Conservation (phyloP, 2,329 filamentous ascomycete genomes). For the Chaetomium olivaceum region DNA sequence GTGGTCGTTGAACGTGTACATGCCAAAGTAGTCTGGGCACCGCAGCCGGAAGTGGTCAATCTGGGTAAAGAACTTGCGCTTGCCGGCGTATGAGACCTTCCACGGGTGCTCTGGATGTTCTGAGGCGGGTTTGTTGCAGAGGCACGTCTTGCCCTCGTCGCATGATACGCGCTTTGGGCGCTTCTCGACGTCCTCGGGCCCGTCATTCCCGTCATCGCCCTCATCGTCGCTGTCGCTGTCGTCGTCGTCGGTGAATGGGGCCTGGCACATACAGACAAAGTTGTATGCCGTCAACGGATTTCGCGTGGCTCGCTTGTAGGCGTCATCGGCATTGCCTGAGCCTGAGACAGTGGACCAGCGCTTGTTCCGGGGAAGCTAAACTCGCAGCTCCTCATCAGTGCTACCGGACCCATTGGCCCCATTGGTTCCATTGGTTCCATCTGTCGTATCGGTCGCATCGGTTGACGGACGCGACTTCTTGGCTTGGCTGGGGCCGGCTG, state of each 20-base stretch:
- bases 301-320: slow-evolving; percentile 12
- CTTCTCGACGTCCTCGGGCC: not conserved
- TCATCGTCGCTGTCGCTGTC: not conserved
- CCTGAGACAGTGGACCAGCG: slow-evolving; percentile 24
- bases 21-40: slow-evolving; percentile 37
- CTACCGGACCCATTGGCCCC: not conserved
- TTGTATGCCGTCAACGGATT: slow-evolving; percentile 22
- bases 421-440: not conserved
- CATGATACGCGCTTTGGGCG: slow-evolving; percentile 16
- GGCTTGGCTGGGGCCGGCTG: not conserved
- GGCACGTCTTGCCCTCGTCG: slow-evolving; percentile 36
- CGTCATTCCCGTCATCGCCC: slow-evolving; percentile 6
- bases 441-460: not conserved
- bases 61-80: slow-evolving; percentile 33
- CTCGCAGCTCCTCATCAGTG: not conserved
- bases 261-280: slow-evolving; percentile 25
- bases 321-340: slow-evolving; percentile 25
- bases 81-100: slow-evolving; percentile 37
- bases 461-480: slow-evolving; percentile 26
- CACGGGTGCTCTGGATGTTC: slow-evolving; percentile 40
- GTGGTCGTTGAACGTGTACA: slow-evolving; percentile 49
- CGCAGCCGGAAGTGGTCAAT: slow-evolving; percentile 26
- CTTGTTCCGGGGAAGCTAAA: slow-evolving; percentile 12
- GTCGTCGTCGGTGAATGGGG: slow-evolving; percentile 20
- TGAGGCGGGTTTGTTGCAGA: slow-evolving; percentile 37